These are phyloP conservation scores for Stachybotrys elegans DNA, from an alignment of 2,329 filamentous ascomycete genomes.

Conservation along the genomic window DNA sequence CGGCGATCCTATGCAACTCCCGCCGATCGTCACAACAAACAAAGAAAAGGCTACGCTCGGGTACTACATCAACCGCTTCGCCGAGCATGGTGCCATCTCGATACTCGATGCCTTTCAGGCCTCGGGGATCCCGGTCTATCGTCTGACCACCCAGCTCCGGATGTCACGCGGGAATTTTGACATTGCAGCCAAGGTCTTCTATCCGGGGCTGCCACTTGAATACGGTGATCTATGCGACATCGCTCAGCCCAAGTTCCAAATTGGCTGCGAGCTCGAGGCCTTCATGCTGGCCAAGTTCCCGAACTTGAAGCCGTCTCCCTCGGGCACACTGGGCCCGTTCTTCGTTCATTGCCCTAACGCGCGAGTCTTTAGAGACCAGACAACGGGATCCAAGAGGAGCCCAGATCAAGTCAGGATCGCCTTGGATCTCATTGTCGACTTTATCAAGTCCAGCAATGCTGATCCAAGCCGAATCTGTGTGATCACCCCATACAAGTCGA, in stretches of 20 bases:
- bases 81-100: slow-evolving; percentile 7
- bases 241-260: slow-evolving; percentile 49
- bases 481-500: slow-evolving; percentile 12
- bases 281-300: slow-evolving; percentile 6
- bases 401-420: slow-evolving; percentile 11
- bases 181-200: slow-evolving; percentile 7
- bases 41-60: background rate
- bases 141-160: slow-evolving; percentile 12
- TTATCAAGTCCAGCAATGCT: slow-evolving; percentile 6
- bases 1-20: slow-evolving; percentile 14
- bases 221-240: slow-evolving; percentile 27
- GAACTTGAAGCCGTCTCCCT: background rate
- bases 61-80: slow-evolving; percentile 8
- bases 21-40: slow-evolving; percentile 4
- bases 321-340: slow-evolving; percentile 7
- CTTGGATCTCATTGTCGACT: slow-evolving; percentile 9
- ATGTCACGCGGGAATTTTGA: slow-evolving; percentile 15
- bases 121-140: slow-evolving; percentile 10
- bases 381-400: slow-evolving; percentile 8
- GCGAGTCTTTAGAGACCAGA: background rate
- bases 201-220: slow-evolving; percentile 7
- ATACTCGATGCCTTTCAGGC: slow-evolving; percentile 9
- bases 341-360: slow-evolving; percentile 15
- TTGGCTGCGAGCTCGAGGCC: slow-evolving; percentile 34
- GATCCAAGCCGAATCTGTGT: slow-evolving; percentile 7